Conservation (phyloP, 2,329 filamentous ascomycete species). For the Fusarium redolens region DNA sequence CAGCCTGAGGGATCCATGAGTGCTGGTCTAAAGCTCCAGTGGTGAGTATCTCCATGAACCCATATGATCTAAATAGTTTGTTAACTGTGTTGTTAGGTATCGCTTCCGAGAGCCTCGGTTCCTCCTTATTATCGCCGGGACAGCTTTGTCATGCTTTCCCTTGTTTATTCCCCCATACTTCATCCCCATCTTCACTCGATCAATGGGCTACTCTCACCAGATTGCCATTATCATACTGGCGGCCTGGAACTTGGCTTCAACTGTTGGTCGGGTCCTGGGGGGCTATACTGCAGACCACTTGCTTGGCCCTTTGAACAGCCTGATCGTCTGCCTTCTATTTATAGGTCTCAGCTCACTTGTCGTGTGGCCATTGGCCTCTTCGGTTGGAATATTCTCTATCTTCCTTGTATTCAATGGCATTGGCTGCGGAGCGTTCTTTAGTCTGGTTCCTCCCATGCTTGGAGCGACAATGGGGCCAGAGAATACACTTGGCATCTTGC, state of each 20-base stretch:
- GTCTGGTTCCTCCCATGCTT: constrained; percentile 44
- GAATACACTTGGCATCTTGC: constrained; percentile 40
- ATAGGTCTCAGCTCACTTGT: constrained; percentile 44
- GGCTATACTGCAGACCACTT: constrained; percentile 43
- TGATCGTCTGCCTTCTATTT: constrained; percentile 41
- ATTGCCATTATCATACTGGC: constrained; percentile 40
- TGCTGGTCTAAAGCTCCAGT: constrained; percentile 38
- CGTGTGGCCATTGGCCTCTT: constrained; percentile 45
- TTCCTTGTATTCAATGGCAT: constrained; percentile 45
- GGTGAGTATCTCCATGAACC: constrained; percentile 10
- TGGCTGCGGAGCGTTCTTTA: constrained; percentile 48
- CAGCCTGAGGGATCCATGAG: constrained; percentile 23
- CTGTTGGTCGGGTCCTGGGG: constrained; percentile 40
- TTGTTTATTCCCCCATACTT: constrained; percentile 44
- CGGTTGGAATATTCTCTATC: constrained; percentile 38
- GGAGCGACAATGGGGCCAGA: constrained; percentile 42
- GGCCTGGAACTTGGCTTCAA: constrained; percentile 47
- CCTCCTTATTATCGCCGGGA: constrained; percentile 38
- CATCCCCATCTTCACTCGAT: constrained; percentile 41
- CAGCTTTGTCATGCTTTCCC: constrained; percentile 44
- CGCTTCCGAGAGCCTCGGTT: constrained; percentile 44
- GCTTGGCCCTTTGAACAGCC: constrained; percentile 45
- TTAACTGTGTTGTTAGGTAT: constrained; percentile 22
- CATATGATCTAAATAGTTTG: rapidly evolving
- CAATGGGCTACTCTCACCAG: constrained; percentile 43